These are phyloP conservation scores for Auricularia sp. DNA, from an alignment of 768 basidiomycete species.

Conservation along the genomic window DNA sequence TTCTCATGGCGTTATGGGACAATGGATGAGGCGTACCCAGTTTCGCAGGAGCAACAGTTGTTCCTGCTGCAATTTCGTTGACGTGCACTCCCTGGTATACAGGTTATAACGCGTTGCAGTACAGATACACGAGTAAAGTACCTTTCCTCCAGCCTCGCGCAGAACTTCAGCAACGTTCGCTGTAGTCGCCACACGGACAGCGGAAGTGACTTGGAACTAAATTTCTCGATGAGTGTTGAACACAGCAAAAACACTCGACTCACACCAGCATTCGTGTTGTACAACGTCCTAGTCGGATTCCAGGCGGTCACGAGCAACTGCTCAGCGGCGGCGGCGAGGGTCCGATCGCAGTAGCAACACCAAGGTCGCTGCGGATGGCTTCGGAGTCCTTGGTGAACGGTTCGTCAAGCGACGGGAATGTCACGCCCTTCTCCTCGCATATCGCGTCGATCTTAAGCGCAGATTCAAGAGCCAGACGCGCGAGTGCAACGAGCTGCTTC, in stretches of 20 bases:
- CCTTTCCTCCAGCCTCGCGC: background rate
- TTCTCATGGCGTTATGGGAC: no score
- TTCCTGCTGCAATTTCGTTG: conserved; percentile 26
- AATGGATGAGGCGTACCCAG: conserved; percentile 19
- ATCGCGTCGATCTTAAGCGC: background rate
- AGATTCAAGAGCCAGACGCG: background rate
- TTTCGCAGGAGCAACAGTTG: conserved; percentile 22
- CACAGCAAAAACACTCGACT: no score
- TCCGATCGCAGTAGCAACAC: background rate
- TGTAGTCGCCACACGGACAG: background rate
- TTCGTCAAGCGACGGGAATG: background rate
- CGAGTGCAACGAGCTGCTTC: background rate
- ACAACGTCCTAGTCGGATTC: background rate
- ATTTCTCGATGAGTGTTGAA: no score
- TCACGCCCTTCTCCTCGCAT: background rate
- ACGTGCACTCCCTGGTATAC: conserved; percentile 19
- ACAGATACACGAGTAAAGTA: background rate
- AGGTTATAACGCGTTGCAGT: background rate
- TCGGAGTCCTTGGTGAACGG: background rate
- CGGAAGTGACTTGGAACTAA: background rate
- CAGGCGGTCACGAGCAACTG: background rate
- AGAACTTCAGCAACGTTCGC: background rate
- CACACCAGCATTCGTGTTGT: no score
- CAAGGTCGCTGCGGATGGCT: background rate
- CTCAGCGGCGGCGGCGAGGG: background rate